Evolutionary conservation across 352 stramenopile species (phyloP), one percentile per base, ranked within the genome.

Genomic region (Phytophthora citricola): DNA sequence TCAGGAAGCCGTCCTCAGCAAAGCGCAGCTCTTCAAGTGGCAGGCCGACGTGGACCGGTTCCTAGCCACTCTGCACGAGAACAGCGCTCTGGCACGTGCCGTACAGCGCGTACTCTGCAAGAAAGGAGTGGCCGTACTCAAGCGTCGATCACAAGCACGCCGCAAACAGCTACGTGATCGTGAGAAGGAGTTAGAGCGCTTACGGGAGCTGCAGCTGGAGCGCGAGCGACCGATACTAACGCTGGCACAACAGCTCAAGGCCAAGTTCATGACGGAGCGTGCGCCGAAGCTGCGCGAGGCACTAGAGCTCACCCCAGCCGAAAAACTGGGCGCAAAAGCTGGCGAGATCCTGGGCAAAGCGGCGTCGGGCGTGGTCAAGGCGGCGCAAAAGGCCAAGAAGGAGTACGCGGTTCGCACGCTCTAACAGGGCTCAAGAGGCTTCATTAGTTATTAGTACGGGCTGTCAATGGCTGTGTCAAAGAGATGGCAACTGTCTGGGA

Each of bases 331-430:
- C 26, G 60, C 58, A 2, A 78, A 75, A 24, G 75, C 80, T 12
- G 68, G 65, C n/a, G 71, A 87, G 32, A 31, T 89, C 15, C 39
- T 89, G 27, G 72, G 71, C 46, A 73, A 68, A 22, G 78, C 83
- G 11, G 75, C 78, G 9, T 66, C 68, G 3, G 68, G 70, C 9
- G 82, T 81, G 11, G 57, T 40, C 20, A 68, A 60, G 24, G 79
- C 62, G 10, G 74, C 73, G 1, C 49, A 55, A 5, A 76, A 78
- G 24, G 78, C 75, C 46, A 90, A 91, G 73, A 87, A 91, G 54
- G 82, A 91, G 56, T 89, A 89, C 75, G 63, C 68, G 27, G 81
- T 92, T 45, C 84, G 82, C 48, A 74, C 78, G 31, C 65, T 92
- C 15, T 92, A 60, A 66, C 29, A 58, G 17, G 51, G 54, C 17